Conservation (phyloP, 1,139 yeast genomes). For the Protomyces lactucae-debilis region DNA sequence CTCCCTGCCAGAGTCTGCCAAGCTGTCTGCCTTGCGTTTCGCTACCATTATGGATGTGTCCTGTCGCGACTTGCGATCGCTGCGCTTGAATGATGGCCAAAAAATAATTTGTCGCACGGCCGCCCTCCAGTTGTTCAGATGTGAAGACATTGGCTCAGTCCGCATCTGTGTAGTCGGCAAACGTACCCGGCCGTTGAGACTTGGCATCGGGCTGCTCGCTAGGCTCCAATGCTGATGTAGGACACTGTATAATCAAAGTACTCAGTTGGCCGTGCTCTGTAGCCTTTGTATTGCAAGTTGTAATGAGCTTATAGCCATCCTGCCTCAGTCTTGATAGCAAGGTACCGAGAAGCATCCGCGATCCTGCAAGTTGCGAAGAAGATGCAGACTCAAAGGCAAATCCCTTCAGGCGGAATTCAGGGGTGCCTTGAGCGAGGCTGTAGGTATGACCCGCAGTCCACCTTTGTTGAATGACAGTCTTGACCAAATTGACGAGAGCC, state of each 20-base stretch:
- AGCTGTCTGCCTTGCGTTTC: constrained; percentile 8
- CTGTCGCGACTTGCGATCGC: no score
- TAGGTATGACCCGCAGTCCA: constrained; percentile 6
- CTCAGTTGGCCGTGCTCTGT: constrained; percentile 13
- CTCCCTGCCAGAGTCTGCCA: not conserved
- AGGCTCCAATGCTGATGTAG: not conserved
- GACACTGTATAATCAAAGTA: constrained; percentile 16
- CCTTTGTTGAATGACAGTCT: not conserved
- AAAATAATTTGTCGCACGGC: not conserved
- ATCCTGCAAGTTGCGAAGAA: not conserved
- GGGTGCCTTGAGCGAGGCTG: constrained; percentile 8
- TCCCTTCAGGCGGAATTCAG: constrained; percentile 9
- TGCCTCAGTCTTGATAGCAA: not conserved
- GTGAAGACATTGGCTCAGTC: not conserved
- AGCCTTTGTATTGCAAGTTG: constrained; percentile 7
- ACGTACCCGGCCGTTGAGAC: not conserved
- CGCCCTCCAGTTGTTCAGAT: not conserved
- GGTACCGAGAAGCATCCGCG: constrained; percentile 7
- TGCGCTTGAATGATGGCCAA: no score
- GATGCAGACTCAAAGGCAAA: constrained; percentile 1
- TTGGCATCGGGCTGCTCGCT: not conserved
- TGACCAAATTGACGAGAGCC: constrained; percentile 9
- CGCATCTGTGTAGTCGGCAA: not conserved
- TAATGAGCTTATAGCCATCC: constrained; percentile 13
- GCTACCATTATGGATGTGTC: not conserved